Conservation (phyloP, 257 asterid species). For the Solanum chilense region DNA sequence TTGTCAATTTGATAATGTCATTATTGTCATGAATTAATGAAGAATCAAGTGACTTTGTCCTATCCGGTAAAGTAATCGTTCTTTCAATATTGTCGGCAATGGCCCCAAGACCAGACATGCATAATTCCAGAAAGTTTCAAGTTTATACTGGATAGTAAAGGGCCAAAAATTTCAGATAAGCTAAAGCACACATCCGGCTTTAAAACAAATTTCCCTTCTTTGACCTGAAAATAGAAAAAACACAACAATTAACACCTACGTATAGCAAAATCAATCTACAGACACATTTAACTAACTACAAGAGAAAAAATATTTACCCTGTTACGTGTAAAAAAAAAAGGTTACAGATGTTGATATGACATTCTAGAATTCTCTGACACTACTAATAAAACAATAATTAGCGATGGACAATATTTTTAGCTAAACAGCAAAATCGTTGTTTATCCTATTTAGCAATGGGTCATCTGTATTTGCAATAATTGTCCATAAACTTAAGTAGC, state of each 20-base stretch:
- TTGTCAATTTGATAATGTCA: conserved; percentile 9
- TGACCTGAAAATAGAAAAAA: not conserved
- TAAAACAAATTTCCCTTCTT: not conserved
- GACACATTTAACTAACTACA: not conserved
- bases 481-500: not conserved
- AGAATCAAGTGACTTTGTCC: conserved; percentile 49
- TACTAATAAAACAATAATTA: not conserved
- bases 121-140: conserved; percentile 37
- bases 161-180: conserved; percentile 14
- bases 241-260: not conserved
- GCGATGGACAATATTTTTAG: not conserved
- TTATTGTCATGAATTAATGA: conserved; percentile 20
- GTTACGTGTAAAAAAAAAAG: not conserved
- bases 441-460: not conserved
- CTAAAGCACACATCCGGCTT: not conserved
- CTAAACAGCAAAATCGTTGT: not conserved
- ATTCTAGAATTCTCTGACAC: not conserved
- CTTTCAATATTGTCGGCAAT: conserved; percentile 34
- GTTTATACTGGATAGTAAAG: conserved; percentile 18
- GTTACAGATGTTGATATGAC: not conserved
- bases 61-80: conserved; percentile 41
- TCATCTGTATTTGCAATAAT: not conserved
- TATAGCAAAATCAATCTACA: not conserved
- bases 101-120: conserved; percentile 95
- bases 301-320: not conserved